These are phyloP conservation scores for Podila minutissima DNA, from an alignment of 192 early-diverging fungal genomes.

Conservation along the genomic window DNA sequence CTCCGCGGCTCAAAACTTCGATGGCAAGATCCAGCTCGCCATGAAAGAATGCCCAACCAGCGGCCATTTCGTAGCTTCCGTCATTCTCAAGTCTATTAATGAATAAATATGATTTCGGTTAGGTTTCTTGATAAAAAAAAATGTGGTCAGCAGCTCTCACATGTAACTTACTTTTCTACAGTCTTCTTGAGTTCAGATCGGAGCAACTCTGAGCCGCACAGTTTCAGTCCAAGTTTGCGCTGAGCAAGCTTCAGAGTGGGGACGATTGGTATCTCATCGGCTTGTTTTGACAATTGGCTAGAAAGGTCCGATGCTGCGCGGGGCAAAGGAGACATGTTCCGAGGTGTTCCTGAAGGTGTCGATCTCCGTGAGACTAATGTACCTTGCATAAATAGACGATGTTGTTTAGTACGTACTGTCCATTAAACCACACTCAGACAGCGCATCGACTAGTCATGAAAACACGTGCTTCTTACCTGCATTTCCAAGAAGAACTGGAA, in stretches of 20 bases:
- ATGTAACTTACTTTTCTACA: slow-evolving; percentile 47
- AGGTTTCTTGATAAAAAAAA: slow-evolving; percentile 12
- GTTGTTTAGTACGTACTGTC: too few species aligned
- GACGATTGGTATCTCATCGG: slow-evolving; percentile 55
- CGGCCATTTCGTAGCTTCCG: slow-evolving; percentile 84
- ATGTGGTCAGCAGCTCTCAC: slow-evolving; percentile 27
- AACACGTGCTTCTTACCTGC: slow-evolving; percentile 14
- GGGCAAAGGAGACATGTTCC: slow-evolving; percentile 38
- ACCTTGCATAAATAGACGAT: neutral
- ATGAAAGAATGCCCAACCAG: slow-evolving; percentile 90
- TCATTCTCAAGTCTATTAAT: slow-evolving; percentile 69
- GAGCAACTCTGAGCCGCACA: slow-evolving; percentile 62
- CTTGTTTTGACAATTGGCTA: slow-evolving; percentile 34
- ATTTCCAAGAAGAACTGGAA: slow-evolving; percentile 51
- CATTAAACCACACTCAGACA: neutral
- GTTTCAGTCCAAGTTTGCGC: slow-evolving; percentile 56
- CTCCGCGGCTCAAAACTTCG: slow-evolving; percentile 65
- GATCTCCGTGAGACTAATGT: slow-evolving; percentile 30
- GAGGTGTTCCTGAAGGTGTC: slow-evolving; percentile 53
- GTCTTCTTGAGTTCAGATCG: slow-evolving; percentile 57
- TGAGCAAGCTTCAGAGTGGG: slow-evolving; percentile 59
- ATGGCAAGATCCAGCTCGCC: slow-evolving; percentile 79
- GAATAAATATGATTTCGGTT: neutral
- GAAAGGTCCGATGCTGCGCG: slow-evolving; percentile 25
- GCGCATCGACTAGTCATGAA: slow-evolving; percentile 32